These are phyloP conservation scores for Rhodosporidiobolus sp. DNA, from an alignment of 768 basidiomycete genomes.

Conservation along the genomic window DNA sequence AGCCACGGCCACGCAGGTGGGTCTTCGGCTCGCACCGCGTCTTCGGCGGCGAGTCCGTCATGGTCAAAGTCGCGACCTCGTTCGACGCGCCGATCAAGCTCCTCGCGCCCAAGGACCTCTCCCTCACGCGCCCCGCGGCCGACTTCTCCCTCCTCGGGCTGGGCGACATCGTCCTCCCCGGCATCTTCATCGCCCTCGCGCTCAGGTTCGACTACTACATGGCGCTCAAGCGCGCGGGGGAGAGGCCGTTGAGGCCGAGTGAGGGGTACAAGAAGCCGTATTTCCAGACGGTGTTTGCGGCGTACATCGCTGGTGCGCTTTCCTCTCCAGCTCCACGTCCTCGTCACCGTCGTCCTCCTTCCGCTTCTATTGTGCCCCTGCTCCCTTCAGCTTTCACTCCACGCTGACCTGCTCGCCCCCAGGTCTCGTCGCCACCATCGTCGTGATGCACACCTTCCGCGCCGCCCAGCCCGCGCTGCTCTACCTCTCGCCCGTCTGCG, in stretches of 20 bases:
- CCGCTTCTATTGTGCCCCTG: too few relatives aligned
- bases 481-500: constrained; percentile 75
- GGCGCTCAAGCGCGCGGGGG: constrained; percentile 46
- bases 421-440: constrained; percentile 69
- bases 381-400: too few relatives aligned
- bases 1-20: too few relatives aligned
- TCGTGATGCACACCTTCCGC: constrained; percentile 73
- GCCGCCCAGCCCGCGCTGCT: constrained; percentile 86
- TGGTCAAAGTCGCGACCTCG: constrained; percentile 86
- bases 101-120: constrained; percentile 71
- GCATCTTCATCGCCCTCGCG: constrained; percentile 71
- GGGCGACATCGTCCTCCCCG: constrained; percentile 74
- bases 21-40: too few relatives aligned
- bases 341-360: too few relatives aligned
- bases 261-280: constrained; percentile 65
- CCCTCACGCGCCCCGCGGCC: constrained; percentile 52
- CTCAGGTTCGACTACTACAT: constrained; percentile 74
- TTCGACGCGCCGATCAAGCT: constrained; percentile 93
- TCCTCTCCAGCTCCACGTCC: not conserved
- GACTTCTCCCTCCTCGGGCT: constrained; percentile 89
- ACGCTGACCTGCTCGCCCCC: not conserved
- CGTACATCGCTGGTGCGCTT: constrained; percentile 56
- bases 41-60: constrained; percentile 67
- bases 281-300: constrained; percentile 65
- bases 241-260: constrained; percentile 13